Evolutionary conservation across 345 rosid genomes (phyloP).

Genomic region (Salix koriyanagi): DNA sequence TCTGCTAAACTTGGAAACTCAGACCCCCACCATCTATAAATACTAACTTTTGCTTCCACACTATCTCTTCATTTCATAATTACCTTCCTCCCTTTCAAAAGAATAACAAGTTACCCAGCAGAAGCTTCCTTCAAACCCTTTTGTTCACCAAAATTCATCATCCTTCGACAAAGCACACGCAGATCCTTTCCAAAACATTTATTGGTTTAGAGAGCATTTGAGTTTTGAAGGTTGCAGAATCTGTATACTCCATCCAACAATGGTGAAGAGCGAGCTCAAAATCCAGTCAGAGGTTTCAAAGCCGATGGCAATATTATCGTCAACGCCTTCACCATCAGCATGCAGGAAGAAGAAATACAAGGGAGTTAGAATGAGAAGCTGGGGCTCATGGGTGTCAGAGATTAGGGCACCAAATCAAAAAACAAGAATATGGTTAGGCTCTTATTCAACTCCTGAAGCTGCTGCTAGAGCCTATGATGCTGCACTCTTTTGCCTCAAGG

Average conservation of each 20-base stretch:
- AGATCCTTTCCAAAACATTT: neutral
- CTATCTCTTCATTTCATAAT: conserved; percentile 8
- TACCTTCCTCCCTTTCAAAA: neutral
- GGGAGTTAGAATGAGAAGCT: conserved; percentile 97
- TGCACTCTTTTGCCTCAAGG: conserved; percentile 88
- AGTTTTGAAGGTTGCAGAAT: neutral
- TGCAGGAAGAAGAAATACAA: conserved; percentile 59
- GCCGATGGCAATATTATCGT: neutral
- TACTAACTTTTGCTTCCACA: conserved; percentile 13
- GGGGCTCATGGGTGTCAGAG: conserved; percentile 99
- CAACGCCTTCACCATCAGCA: conserved; percentile 28
- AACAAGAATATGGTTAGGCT: conserved; percentile 95
- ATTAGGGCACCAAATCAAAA: conserved; percentile 95
- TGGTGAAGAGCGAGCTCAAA: conserved; percentile 68
- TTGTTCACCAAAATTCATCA: neutral
- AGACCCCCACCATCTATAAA: conserved; percentile 28
- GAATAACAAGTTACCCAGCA: neutral
- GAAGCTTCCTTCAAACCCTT: neutral
- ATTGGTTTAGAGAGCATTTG: neutral
- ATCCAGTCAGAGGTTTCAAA: conserved; percentile 35
- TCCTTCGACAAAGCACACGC: neutral
- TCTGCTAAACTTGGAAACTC: conserved; percentile 3
- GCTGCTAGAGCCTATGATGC: conserved; percentile 98
- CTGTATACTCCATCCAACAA: neutral
- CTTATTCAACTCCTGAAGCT: conserved; percentile 89